These are phyloP conservation scores for Epichloe coenophiala DNA, from an alignment of 2,329 filamentous ascomycete genomes.

Conservation along the genomic window DNA sequence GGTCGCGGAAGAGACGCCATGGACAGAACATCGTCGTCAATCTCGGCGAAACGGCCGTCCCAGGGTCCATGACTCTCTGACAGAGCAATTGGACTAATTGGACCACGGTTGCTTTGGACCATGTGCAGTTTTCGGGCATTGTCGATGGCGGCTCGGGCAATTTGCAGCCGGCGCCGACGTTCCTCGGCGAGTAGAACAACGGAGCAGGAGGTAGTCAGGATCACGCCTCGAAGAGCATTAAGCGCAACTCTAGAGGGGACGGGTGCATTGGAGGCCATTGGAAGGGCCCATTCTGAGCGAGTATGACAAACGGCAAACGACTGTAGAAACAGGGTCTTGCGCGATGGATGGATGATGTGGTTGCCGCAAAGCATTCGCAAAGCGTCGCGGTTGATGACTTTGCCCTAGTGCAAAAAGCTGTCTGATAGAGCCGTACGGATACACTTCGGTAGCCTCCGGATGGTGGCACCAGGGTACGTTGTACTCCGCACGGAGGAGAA, in stretches of 20 bases:
- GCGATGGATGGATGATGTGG: not conserved
- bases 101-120: slow-evolving; percentile 18
- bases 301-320: not conserved
- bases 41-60: slow-evolving; percentile 8
- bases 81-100: slow-evolving; percentile 15
- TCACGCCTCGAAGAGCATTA: slow-evolving; percentile 40
- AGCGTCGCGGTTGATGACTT: not conserved
- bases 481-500: not conserved
- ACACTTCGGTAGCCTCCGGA: not conserved
- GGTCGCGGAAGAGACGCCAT: slow-evolving; percentile 7
- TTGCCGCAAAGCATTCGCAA: not conserved
- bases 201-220: slow-evolving; percentile 44
- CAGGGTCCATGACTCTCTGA: slow-evolving; percentile 12
- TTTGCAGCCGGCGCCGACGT: slow-evolving; percentile 38
- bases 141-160: slow-evolving; percentile 34
- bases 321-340: not conserved
- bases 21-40: slow-evolving; percentile 15
- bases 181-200: slow-evolving; percentile 42
- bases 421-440: not conserved
- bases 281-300: slow-evolving; percentile 14
- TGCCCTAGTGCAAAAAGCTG: not conserved
- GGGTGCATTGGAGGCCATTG: slow-evolving; percentile 33
- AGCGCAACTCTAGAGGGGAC: slow-evolving; percentile 42
- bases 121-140: slow-evolving; percentile 39
- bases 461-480: too few relatives aligned